phyloP scores from a whole-genome alignment of 306 rosid genomes.

The Vicia faba region DNA sequence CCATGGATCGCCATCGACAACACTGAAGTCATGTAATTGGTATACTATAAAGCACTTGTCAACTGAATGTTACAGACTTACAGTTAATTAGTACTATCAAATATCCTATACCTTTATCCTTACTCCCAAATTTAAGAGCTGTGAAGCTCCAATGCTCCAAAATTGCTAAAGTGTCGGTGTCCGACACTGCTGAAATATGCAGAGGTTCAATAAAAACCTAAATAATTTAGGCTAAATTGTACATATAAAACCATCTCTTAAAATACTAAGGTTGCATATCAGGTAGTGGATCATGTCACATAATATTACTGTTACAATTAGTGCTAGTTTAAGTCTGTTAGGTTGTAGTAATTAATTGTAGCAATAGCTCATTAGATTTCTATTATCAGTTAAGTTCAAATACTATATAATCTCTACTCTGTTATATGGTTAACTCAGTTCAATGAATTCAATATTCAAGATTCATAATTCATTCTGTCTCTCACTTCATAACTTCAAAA shows the following conservation, averaged over 20 bases:
- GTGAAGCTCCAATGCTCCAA: no score
- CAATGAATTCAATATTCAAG: constrained; percentile 8
- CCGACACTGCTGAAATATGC: constrained; percentile 5
- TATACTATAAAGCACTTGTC: constrained; percentile 3
- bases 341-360: neutral
- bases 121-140: constrained; percentile 8
- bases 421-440: neutral
- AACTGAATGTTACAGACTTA: constrained; percentile 7
- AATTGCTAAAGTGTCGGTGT: no score
- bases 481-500: constrained; percentile 5
- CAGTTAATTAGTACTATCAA: neutral
- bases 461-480: neutral
- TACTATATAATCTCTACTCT: neutral
- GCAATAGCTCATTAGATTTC: neutral
- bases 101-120: constrained; percentile 3
- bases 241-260: constrained; percentile 1
- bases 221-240: no score
- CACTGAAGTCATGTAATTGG: constrained; percentile 12
- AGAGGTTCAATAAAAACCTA: neutral
- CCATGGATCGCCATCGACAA: no score
- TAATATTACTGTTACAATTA: neutral
- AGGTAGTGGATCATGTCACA: constrained; percentile 7
- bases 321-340: neutral
- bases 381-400: neutral
- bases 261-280: constrained; percentile 11